These are phyloP conservation scores for Penicillium polonicum DNA, from an alignment of 2,329 filamentous ascomycete genomes.

Conservation along the genomic window DNA sequence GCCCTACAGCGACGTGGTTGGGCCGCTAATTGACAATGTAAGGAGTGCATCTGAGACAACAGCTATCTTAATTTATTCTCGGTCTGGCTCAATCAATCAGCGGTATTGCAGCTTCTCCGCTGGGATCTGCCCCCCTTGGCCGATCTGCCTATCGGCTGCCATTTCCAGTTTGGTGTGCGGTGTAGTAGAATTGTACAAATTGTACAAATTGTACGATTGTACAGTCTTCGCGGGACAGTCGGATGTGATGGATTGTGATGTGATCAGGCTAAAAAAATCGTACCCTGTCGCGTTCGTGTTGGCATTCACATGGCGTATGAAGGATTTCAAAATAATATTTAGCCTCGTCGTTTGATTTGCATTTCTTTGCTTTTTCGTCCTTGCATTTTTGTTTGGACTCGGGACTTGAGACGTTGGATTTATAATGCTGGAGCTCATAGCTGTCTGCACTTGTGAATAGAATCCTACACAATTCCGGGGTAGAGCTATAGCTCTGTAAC, in stretches of 20 bases:
- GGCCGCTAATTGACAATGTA: conserved; percentile 17
- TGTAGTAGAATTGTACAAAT: neutral
- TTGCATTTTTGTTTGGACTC: neutral
- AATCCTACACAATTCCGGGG: neutral
- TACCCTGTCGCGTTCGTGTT: neutral
- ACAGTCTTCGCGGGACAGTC: neutral
- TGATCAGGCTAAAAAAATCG: neutral
- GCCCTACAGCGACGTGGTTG: conserved; percentile 14
- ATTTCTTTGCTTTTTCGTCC: neutral
- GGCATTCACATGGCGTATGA: neutral
- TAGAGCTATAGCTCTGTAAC: neutral
- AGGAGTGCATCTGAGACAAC: conserved; percentile 23
- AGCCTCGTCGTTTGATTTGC: neutral
- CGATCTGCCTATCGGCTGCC: conserved; percentile 6
- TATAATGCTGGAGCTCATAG: neutral
- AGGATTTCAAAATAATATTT: neutral
- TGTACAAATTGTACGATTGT: no score
- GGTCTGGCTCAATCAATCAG: conserved; percentile 13
- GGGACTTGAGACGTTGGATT: conserved; percentile 1
- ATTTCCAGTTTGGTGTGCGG: conserved; percentile 1
- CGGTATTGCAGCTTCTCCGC: conserved; percentile 1
- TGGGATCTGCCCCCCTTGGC: neutral
- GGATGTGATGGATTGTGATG: conserved; percentile 5
- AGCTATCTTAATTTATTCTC: conserved; percentile 8
- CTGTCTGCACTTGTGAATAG: neutral